These are phyloP conservation scores for Turritis glabra DNA, from an alignment of 345 rosid species.

Conservation along the genomic window DNA sequence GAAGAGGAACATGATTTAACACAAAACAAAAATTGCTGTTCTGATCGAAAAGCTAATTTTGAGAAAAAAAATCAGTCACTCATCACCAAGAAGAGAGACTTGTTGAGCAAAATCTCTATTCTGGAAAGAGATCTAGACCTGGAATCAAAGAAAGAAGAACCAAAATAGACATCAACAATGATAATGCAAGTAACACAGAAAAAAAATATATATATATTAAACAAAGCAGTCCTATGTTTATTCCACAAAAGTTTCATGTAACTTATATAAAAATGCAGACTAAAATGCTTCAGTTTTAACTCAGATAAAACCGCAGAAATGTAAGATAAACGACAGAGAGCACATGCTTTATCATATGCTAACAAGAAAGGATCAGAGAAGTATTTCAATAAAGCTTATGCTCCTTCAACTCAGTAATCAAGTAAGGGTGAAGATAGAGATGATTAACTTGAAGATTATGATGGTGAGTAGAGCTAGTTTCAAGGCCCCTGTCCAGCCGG, in stretches of 20 bases:
- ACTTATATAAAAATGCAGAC: constrained; percentile 1
- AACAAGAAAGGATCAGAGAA: constrained; percentile 4
- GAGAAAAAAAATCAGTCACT: no score
- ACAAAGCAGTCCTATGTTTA: neutral
- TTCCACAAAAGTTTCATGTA: neutral
- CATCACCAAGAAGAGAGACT: no score
- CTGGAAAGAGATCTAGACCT: no score
- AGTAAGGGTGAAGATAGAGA: constrained; percentile 4
- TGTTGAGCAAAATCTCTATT: no score
- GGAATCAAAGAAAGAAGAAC: neutral
- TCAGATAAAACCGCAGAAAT: constrained; percentile 2
- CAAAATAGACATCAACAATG: neutral
- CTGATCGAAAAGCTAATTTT: no score
- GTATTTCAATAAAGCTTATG: neutral
- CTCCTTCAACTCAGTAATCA: constrained; percentile 15
- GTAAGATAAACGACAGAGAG: neutral
- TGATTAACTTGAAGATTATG: constrained; percentile 17
- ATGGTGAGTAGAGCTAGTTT: constrained; percentile 16
- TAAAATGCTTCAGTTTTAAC: constrained; percentile 4
- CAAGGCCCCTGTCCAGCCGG: constrained; percentile 52
- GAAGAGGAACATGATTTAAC: no score
- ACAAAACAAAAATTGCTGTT: no score
- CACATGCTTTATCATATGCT: constrained; percentile 6
- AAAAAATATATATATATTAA: neutral
- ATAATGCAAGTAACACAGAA: neutral